Evolutionary conservation across 2,329 filamentous ascomycete species (phyloP), one percentile per base, ranked within the genome.

Genomic region (Aspergillus tamarii): DNA sequence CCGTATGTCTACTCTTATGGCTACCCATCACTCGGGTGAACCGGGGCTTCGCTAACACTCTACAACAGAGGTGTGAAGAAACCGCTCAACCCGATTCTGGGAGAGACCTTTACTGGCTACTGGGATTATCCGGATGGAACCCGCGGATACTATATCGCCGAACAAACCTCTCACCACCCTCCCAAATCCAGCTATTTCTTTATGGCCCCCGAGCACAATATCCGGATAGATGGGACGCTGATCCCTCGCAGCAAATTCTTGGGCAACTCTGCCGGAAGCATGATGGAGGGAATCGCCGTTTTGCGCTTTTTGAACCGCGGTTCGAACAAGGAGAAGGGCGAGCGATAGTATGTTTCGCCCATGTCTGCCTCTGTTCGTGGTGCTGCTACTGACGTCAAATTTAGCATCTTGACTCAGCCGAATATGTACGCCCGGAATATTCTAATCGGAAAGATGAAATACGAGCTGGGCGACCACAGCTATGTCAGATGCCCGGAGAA

Each of bases 161-260:
- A 99, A 80, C 95, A 99, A 80, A 99, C 95, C 1, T 98, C 94
- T 32, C 95, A 99, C 77, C 95, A 99, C 75, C 95, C 95, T 36
- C 95, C 95, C 32, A 99, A 99, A 82, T 98, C 94, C 54, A 97
- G 93, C 80, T 99, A 99, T 83, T 99, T 99, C 79, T 99, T 97
- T 82, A 94, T 97, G 89, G 94, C 92, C 0, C 95, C 95, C 2
- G 89, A 96, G 60, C 93, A 98, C 75, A 84, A 96, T 74, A 96
- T 99, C 70, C 89, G 95, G 62, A 96, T 99, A 72, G 95, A 99
- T 73, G 95, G 95, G 23, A 96, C 93, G 4, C 84, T 99, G 69
- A 98, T 98, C 77, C 95, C 95, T 1, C 88, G 94, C 71, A 97
- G 94, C 80, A 96, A 91, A 75, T 99, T 99, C 74, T 81, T 99